Conservation (phyloP, 768 basidiomycete genomes). For the Tylopilus sp. region DNA sequence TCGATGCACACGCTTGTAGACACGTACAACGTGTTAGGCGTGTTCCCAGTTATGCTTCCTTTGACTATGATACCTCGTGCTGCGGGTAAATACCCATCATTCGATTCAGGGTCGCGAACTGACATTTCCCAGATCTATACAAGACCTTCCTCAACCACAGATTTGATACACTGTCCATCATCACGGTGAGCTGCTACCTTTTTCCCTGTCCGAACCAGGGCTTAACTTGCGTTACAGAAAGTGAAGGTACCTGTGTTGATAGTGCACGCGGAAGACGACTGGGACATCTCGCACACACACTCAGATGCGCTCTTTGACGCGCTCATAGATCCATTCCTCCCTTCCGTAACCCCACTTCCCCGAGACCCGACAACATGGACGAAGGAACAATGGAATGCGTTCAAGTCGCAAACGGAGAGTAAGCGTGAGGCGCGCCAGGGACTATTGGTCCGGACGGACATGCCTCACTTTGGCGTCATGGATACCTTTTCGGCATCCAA, state of each 20-base stretch:
- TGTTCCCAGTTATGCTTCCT: conserved; percentile 71
- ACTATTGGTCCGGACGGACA: conserved; percentile 42
- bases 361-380: conserved; percentile 28
- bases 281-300: conserved; percentile 69
- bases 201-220: not conserved
- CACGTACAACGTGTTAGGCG: conserved; percentile 61
- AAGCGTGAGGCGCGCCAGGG: conserved; percentile 42
- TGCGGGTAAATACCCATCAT: conserved; percentile 47
- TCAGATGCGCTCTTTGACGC: conserved; percentile 64
- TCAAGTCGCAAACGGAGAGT: conserved; percentile 36
- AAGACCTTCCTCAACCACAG: conserved; percentile 50
- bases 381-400: conserved; percentile 43
- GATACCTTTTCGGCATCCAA: conserved; percentile 48
- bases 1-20: conserved; percentile 58
- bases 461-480: conserved; percentile 49
- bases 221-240: conserved; percentile 37
- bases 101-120: not conserved
- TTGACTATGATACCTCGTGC: conserved; percentile 59
- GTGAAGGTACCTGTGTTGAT: conserved; percentile 68
- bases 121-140: conserved; percentile 43
- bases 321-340: conserved; percentile 62
- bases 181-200: conserved; percentile 44
- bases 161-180: conserved; percentile 61
- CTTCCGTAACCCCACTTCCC: conserved; percentile 40
- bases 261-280: conserved; percentile 72